phyloP scores from a whole-genome alignment of 2,329 filamentous ascomycete species.

The Epichloe amarillans region DNA sequence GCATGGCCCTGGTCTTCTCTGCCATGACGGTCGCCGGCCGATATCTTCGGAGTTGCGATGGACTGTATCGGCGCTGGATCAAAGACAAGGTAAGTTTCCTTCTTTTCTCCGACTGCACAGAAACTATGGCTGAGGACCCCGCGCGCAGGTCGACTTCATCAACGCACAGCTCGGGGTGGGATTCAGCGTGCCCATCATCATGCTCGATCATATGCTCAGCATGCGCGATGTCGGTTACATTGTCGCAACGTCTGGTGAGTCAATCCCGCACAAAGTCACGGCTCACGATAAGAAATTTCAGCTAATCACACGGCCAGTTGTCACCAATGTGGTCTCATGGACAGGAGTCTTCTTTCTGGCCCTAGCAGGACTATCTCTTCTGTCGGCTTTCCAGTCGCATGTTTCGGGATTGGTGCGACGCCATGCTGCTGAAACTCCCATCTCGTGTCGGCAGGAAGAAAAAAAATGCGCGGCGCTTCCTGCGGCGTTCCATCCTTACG shows the following conservation, averaged over 20 bases:
- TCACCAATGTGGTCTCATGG: slow-evolving; percentile 25
- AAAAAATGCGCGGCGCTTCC: neutral
- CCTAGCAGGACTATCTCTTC: slow-evolving; percentile 5
- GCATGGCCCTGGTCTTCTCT: slow-evolving; percentile 29
- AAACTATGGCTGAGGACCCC: neutral
- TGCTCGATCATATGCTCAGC: slow-evolving; percentile 25
- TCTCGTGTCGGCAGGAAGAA: neutral
- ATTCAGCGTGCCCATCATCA: slow-evolving; percentile 36
- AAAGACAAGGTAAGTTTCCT: slow-evolving; percentile 20
- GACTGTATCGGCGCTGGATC: slow-evolving; percentile 18
- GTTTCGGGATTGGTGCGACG: neutral
- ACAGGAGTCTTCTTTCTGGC: slow-evolving; percentile 15
- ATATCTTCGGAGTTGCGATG: slow-evolving; percentile 10
- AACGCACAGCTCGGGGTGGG: slow-evolving; percentile 38
- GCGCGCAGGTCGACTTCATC: slow-evolving; percentile 32
- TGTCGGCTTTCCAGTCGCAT: neutral
- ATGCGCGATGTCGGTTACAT: slow-evolving; percentile 26
- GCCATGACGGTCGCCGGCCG: slow-evolving; percentile 18
- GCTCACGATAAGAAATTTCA: neutral
- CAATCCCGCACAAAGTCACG: too few species aligned
- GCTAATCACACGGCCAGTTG: slow-evolving; percentile 15
- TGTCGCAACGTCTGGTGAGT: slow-evolving; percentile 31
- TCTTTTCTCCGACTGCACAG: neutral
- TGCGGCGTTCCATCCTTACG: neutral
- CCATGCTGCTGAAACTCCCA: neutral